A percentile compares a stretch with the other conserved stretches of the same genome.
These are phyloP conservation scores for Glonium stellatum DNA, from an alignment of 495 filamentous ascomycete genomes.

Conservation along the genomic window DNA sequence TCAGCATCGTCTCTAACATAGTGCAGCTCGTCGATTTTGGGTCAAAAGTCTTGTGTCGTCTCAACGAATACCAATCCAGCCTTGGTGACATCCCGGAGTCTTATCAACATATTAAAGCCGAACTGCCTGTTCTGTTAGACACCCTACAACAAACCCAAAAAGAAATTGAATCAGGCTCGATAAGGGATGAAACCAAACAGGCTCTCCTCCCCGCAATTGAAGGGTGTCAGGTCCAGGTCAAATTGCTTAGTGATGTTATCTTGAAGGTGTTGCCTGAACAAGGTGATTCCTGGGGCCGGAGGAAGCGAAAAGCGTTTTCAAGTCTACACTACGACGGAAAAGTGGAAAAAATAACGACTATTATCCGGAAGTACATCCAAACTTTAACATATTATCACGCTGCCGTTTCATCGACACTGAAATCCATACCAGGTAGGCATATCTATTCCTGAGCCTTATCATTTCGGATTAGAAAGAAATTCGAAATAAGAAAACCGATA, in stretches of 20 bases:
- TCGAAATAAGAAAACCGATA: no score
- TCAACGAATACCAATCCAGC: slow-evolving; percentile 31
- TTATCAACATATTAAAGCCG: slow-evolving; percentile 30
- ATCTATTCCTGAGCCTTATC: not conserved
- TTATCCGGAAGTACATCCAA: slow-evolving; percentile 23
- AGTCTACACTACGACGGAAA: slow-evolving; percentile 31
- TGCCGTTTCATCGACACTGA: slow-evolving; percentile 9
- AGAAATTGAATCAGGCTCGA: slow-evolving; percentile 15
- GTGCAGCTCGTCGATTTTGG: slow-evolving; percentile 37
- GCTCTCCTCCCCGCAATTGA: slow-evolving; percentile 28
- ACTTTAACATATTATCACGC: slow-evolving; percentile 26
- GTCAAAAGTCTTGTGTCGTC: slow-evolving; percentile 28
- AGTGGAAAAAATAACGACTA: slow-evolving; percentile 26
- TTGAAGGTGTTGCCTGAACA: slow-evolving; percentile 18
- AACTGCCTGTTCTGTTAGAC: slow-evolving; percentile 30
- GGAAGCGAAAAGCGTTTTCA: slow-evolving; percentile 18
- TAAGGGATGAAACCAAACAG: slow-evolving; percentile 11
- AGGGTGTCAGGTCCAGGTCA: slow-evolving; percentile 9
- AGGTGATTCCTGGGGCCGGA: slow-evolving; percentile 21
- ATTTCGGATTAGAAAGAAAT: no score
- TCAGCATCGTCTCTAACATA: slow-evolving; percentile 33
- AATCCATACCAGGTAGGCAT: not conserved
- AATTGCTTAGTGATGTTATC: not conserved
- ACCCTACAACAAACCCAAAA: slow-evolving; percentile 26
- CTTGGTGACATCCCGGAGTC: slow-evolving; percentile 27